Evolutionary conservation across 2,329 filamentous ascomycete genomes (phyloP).

Genomic region (Helotiales sp.): DNA sequence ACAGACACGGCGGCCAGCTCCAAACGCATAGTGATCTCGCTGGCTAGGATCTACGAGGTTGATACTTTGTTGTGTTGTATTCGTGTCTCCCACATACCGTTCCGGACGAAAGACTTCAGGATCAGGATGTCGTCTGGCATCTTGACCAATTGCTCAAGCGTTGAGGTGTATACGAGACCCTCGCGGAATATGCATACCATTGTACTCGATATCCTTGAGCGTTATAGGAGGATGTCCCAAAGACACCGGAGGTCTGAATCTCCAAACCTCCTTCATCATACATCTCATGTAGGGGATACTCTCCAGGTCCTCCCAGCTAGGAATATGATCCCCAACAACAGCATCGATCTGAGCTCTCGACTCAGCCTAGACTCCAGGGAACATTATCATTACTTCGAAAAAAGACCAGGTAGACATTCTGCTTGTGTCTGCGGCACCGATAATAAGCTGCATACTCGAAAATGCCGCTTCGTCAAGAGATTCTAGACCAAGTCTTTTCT

Average conservation of each 20-base stretch:
- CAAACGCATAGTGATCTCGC: constrained; percentile 35
- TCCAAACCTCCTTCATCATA: constrained; percentile 46
- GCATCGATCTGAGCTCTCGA: constrained; percentile 45
- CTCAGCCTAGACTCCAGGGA: constrained; percentile 37
- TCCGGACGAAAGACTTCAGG: constrained; percentile 46
- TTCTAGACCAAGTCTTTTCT: background rate
- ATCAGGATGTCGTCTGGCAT: constrained; percentile 40
- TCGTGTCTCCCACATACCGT: constrained; percentile 21
- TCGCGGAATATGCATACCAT: constrained; percentile 51
- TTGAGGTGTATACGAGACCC: background rate
- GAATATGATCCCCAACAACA: constrained; percentile 46
- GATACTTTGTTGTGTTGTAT: constrained; percentile 1
- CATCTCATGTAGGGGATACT: constrained; percentile 49
- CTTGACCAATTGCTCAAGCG: constrained; percentile 7
- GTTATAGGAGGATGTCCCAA: constrained; percentile 45
- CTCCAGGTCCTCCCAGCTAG: constrained; percentile 42
- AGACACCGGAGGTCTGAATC: constrained; percentile 46
- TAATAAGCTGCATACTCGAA: background rate
- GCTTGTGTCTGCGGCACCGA: constrained; percentile 6
- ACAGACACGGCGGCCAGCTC: constrained; percentile 35
- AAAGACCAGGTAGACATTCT: constrained; percentile 27
- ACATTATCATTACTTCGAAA: constrained; percentile 39
- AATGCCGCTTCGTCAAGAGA: constrained; percentile 5
- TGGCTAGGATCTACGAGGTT: constrained; percentile 31
- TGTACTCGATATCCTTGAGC: constrained; percentile 53